Evolutionary conservation across 257 asterid genomes (phyloP), one percentile per base, ranked within the genome.

Genomic region (Eustoma russellianum): DNA sequence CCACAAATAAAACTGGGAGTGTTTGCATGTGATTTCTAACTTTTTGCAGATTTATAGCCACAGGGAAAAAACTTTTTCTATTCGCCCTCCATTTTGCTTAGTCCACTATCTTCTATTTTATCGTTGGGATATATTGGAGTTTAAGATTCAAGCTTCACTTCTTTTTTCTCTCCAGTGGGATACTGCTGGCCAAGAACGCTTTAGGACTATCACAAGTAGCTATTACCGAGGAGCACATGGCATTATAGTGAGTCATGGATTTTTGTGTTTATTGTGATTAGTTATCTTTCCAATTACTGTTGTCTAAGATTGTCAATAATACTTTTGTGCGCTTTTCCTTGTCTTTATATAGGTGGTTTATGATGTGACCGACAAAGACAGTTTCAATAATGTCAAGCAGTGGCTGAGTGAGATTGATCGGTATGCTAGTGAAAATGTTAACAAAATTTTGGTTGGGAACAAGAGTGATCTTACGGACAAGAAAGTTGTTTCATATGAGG

Each of bases 321-420:
- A 33, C 48, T 28, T 19, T 47, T 60, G 41, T 53, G 46, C 48
- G 38, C 40, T 54, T 52, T 34, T 52, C 17, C 11, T 49, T 60
- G 51, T 19, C 45, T 61, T 44, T 73, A 59, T 47, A 55, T 81
- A 88, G 93, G 76, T 85, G 66, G 93, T 88, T 10, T 88, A 88
- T 62, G 95, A 88, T 70, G 85, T 88, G 54, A 88, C 95, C 19
- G 97, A 88, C 43, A 76, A 52, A 47, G 97, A 88, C 57, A 84
- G 95, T 80, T 88, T 88, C 86, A 84, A 84, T 68, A 84, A 84
- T 56, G 95, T 88, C 70, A 88, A 82, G 76, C 97, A 88, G 67
- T 88, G 97, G 97, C 74, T 88, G 66, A 84, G 58, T 67, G 95
- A 88, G 73, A 88, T 88, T 61, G 97, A 88, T 62, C 90, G 95